These are phyloP conservation scores for Colletotrichum sp. DNA, from an alignment of 2,329 filamentous ascomycete species.

Conservation along the genomic window DNA sequence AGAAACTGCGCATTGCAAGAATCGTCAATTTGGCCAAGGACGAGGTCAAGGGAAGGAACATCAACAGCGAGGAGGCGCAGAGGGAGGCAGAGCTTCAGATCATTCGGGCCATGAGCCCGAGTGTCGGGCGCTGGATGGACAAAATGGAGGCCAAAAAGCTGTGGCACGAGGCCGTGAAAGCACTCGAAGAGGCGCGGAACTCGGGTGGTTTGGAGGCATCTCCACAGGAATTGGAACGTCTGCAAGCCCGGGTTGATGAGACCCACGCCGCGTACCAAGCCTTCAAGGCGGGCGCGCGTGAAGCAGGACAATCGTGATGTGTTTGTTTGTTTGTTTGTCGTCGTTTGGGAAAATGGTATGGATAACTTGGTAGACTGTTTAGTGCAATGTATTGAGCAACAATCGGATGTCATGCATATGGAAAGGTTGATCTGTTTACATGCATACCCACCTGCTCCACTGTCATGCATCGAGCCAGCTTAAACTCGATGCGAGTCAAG, in stretches of 20 bases:
- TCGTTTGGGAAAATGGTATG: background rate
- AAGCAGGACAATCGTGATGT: background rate
- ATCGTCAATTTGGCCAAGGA: background rate
- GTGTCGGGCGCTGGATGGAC: background rate
- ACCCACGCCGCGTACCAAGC: background rate
- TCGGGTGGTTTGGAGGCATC: background rate
- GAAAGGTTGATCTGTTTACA: background rate
- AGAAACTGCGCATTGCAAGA: background rate
- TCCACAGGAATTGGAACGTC: background rate
- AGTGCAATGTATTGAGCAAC: accelerated
- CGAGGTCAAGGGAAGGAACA: background rate
- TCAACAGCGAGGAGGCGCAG: background rate
- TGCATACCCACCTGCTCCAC: background rate
- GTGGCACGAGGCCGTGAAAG: background rate
- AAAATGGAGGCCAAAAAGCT: background rate
- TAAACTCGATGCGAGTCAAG: background rate
- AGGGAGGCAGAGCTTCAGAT: background rate
- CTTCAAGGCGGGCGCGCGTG: background rate
- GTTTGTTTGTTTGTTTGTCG: background rate
- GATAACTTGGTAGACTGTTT: background rate
- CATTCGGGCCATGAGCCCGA: background rate
- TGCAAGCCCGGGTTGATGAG: background rate
- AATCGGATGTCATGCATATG: background rate
- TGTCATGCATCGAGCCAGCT: background rate
- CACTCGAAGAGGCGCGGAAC: background rate